Base-by-base conservation (phyloP, 73 alveolate species). In the Paramecium tetraurelia region DNA sequence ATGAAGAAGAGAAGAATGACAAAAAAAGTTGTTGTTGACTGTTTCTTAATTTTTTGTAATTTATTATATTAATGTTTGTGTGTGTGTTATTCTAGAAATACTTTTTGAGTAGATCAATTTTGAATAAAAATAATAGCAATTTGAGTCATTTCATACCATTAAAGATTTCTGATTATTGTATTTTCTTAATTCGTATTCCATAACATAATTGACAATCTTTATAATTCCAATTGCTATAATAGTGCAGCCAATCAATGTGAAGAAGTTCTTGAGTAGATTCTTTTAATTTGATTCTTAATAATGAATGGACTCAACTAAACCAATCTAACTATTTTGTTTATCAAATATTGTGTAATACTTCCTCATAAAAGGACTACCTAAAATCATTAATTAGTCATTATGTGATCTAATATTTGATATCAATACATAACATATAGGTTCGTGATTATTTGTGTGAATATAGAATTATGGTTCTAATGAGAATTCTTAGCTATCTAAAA, bases 321-420 rank as follows among this genome's bases (percentile, higher is more conserved):
- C 96, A n/a, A 96, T 96, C 80, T 94, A 95, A 95, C 83, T 71
- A 87, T 94, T 53, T 59, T 95, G 80, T 95, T 85, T 92, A 93
- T 95, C 97, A 94, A 96, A 96, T 92, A 86, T 93, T 14, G 98
- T 58, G 93, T 94, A 94, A 95, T 93, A 95, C 92, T 95, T 95
- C 83, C 98, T 94, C 96, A 96, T 92, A 96, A 96, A 95, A 76
- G 95, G 93, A 84, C 93, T 97, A 83, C 99, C 99, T 76, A 96
- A 95, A 68, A 96, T 93, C 92, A 96, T 63, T 95, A 92, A 94
- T 90, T 92, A 40, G 29, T 77, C 84, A 33, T 89, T 85, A 46
- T 70, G 63, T 24, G 76, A 44, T 80, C 31, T 6, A 41, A 43
- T 40, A 44, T 46, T 80, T 12, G 90, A 80, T 44, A 80, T 80